phyloP scores from a whole-genome alignment of 2,329 filamentous ascomycete genomes.

The Emydomyces testavorans region DNA sequence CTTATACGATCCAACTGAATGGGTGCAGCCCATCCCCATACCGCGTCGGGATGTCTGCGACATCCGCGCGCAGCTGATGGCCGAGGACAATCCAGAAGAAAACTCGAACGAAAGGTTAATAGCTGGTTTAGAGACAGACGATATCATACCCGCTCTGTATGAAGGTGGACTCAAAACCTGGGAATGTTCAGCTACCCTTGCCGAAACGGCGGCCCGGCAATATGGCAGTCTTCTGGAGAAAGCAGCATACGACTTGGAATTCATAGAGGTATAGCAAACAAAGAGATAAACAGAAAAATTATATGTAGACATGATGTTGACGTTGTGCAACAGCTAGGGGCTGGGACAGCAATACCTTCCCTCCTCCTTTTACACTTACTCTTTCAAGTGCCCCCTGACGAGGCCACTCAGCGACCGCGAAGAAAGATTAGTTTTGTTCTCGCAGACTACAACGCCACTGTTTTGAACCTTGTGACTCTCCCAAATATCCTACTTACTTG shows the following conservation, averaged over 20 bases:
- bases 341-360: slow-evolving; percentile 50
- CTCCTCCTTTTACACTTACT: slow-evolving; percentile 43
- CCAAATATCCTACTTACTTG: slow-evolving; percentile 51
- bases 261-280: slow-evolving; percentile 26
- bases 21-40: slow-evolving; percentile 24
- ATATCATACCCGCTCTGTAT: slow-evolving; percentile 50
- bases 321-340: slow-evolving; percentile 40
- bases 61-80: slow-evolving; percentile 52
- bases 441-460: slow-evolving; percentile 51
- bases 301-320: neutral
- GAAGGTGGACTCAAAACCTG: slow-evolving; percentile 59
- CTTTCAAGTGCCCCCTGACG: neutral
- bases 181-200: slow-evolving; percentile 44
- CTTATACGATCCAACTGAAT: slow-evolving; percentile 24
- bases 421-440: slow-evolving; percentile 43
- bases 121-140: slow-evolving; percentile 42
- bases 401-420: neutral
- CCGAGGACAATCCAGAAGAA: slow-evolving; percentile 39
- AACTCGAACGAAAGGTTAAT: slow-evolving; percentile 36
- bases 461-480: slow-evolving; percentile 49
- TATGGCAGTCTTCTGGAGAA: slow-evolving; percentile 1
- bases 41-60: slow-evolving; percentile 53
- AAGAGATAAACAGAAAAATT: neutral
- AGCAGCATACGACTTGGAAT: slow-evolving; percentile 30
- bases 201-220: slow-evolving; percentile 21